Evolutionary conservation across 768 basidiomycete species (phyloP), one percentile per base, ranked within the genome.

Genomic region (Trametes maxima): DNA sequence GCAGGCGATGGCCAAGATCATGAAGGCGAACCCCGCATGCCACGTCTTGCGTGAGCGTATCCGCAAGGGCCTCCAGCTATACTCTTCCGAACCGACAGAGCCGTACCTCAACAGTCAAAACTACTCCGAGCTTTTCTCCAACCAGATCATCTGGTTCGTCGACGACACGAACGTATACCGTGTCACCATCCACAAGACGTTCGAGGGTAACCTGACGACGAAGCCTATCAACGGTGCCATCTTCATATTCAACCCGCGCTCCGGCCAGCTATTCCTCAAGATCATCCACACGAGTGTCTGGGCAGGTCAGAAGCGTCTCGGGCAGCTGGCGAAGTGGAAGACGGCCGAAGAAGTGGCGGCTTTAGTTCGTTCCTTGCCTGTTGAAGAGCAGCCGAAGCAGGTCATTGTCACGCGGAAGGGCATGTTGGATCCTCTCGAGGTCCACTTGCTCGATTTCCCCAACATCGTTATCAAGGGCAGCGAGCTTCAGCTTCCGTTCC

Each of bases 81-180:
- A 99, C 76, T 98, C 96, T 11, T 98, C 97, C 25, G 97, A 99
- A 75, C 96, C 97, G 8, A 99, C 97, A 22, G 97, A 99, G 73
- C 97, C 97, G 50, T 98, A 99, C 77, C 81, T 99, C 68, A 98
- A 97, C 82, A 98, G 95, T 69, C 95, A 96, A 79, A 94, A 95
- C 73, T 95, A 95, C 74, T 95, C 94, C 2, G 94, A 97, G 75
- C 75, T 97, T 51, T 97, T 97, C 81, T 95, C 93, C 2, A 99
- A 98, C 76, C 96, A 98, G 75, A 98, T 98, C 73, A 97, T 96
- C 60, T 98, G 90, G 96, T 98, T 98, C 70, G 95, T 99, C 65
- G 97, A 99, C 69, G 97, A 99, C 73, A 98, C 97, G 43, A 98
- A 98, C 68, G 97, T 99, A n/a, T 99, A 99, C 76, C 95, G 97